phyloP scores from a whole-genome alignment of 2,329 filamentous ascomycete species.

The Lachnellula willkommii region DNA sequence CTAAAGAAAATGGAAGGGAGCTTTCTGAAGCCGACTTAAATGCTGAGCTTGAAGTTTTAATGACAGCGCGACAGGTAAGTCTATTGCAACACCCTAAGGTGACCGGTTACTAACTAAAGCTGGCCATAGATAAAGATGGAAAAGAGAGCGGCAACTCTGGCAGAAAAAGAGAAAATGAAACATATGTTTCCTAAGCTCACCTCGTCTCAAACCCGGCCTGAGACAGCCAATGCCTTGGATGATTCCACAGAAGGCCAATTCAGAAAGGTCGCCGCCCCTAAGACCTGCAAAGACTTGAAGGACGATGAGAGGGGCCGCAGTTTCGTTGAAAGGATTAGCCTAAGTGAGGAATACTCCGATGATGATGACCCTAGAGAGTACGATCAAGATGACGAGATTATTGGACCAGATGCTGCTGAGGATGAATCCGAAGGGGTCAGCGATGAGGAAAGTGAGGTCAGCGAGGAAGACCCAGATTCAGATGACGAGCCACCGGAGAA shows the following conservation, averaged over 20 bases:
- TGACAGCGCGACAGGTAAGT: constrained; percentile 17
- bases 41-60: constrained; percentile 11
- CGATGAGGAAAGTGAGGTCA: not conserved
- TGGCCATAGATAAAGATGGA: not conserved
- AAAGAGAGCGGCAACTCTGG: not conserved
- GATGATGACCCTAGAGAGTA: not conserved
- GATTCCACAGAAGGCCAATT: not conserved
- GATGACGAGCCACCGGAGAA: too few relatives aligned
- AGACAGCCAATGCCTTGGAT: not conserved
- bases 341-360: not conserved
- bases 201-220: not conserved
- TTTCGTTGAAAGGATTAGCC: not conserved
- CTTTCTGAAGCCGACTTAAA: constrained; percentile 10
- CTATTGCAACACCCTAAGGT: not conserved
- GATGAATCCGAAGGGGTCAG: not conserved
- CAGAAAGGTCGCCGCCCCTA: not conserved
- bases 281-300: not conserved
- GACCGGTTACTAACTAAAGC: not conserved
- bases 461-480: too few relatives aligned
- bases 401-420: not conserved
- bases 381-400: not conserved
- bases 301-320: not conserved
- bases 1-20: constrained; percentile 1
- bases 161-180: not conserved
- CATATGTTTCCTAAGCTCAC: not conserved